phyloP scores from a whole-genome alignment of 176 grass and related monocot species.

The Oryza glaberrima region DNA sequence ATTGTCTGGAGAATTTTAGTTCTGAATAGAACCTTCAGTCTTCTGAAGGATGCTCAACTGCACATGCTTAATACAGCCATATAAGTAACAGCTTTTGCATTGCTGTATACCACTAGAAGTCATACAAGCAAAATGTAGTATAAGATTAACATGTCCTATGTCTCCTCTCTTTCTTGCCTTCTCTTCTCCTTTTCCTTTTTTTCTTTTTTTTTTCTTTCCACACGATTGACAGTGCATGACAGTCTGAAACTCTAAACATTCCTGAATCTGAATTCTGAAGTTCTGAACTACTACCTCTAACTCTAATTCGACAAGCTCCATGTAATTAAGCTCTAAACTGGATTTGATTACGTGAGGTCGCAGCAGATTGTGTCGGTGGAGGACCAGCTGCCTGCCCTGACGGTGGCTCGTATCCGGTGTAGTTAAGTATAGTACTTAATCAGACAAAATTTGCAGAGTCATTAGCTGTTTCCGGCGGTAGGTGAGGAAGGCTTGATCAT shows the following conservation, averaged over 20 bases:
- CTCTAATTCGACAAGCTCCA: constrained; percentile 6
- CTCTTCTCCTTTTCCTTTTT: neutral
- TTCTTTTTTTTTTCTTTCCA: neutral
- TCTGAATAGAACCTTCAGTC: constrained; percentile 39
- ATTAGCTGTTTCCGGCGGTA: constrained; percentile 19
- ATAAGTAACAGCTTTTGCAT: neutral
- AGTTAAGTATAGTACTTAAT: constrained; percentile 1
- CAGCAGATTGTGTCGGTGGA: constrained; percentile 45
- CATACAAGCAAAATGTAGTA: neutral
- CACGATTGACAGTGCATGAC: constrained; percentile 1
- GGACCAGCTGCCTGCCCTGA: neutral
- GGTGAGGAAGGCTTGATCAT: constrained; percentile 28
- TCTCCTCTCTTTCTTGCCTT: neutral
- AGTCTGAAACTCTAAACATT: constrained; percentile 22
- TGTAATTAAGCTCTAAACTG: neutral
- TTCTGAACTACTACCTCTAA: neutral
- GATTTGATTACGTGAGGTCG: constrained; percentile 35
- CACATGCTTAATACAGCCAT: constrained; percentile 29
- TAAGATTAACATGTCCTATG: neutral
- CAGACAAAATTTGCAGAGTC: neutral
- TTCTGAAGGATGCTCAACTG: constrained; percentile 24
- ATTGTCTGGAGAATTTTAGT: constrained; percentile 28
- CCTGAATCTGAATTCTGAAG: neutral
- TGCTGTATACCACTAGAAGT: neutral
- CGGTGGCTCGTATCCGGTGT: neutral